Base-by-base conservation (phyloP, 768 basidiomycete genomes). In the Psilocybe sp. region DNA sequence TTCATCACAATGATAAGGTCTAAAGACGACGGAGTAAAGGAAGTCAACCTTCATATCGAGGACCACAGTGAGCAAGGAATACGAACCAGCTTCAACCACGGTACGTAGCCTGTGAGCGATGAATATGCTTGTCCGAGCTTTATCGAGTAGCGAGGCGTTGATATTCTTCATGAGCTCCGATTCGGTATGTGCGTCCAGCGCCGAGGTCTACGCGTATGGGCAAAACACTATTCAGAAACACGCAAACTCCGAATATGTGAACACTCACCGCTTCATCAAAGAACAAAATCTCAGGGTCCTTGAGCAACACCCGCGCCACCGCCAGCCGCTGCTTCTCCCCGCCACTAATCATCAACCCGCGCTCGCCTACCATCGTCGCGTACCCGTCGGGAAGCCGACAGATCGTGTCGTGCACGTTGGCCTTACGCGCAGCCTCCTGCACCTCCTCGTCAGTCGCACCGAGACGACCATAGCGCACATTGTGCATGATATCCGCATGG, bases 311-410 rank as follows among this genome's bases (percentile, higher is more conserved):
- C 19, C 97, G 75, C 18, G 97, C 97, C 14, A 99, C 91, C 2
- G 97, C 97, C 58, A 99, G 69, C 44, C 97, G 71, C 74, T 99
- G 97, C 69, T 99, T 99, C 78, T 99, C 97, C 1, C 97, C 97
- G 0, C 97, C 97, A 34, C 92, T 95, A 42, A 99, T 92, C 97
- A 99, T 99, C 63, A 98, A 66, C 4, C 97, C 97, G 36, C 97
- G 73, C 69, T 99, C 97, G 1, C 97, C 97, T 18, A 99, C 97
- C 60, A 87, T 87, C 2, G 97, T 98, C 36, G 69, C 60, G 65
- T 97, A 99, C 49, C 86, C 85, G 5, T 94, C 90, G 0, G 95
- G 94, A 32, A 99, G 69, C 33, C 80, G 74, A 71, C 79, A 71
- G 49, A 99, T 80, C 2, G 91, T 84, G 12, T 86, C 72, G 58